Base-by-base conservation (phyloP, 176 grass and related monocot genomes). In the Olyra latifolia region DNA sequence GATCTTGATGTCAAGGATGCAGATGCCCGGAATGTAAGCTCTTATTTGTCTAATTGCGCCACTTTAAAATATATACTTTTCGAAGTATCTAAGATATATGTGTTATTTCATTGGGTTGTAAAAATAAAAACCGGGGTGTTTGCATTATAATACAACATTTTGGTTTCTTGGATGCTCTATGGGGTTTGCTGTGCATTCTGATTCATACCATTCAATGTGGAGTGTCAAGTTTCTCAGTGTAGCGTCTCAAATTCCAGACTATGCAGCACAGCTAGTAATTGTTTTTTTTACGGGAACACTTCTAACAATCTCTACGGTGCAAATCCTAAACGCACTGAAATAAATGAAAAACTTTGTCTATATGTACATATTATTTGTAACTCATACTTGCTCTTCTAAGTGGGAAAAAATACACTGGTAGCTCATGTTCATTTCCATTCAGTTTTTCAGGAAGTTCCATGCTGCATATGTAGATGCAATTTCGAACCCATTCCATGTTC, bases 371-470 rank as follows among this genome's bases (percentile, higher is more conserved):
- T 53, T 29, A 27, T 38, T 32, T 73, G 10, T 54, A 42, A 24
- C 13, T 41, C 3, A 45, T 74, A 60, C 47, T 79, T 65, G 52
- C 10, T n/a, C 53, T 67, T 1, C 8, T 81, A 58, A 32, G 48
- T 1, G 5, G 6, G 22, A 38, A 78, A 71, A 41, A 35, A 35
- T 35, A 61, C 19, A 47, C 12, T 8, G 3, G 5, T 30, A 14
- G 16, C 52, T 84, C 23, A 84, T 28, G 6, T 43, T 17, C 39
- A 56, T 80, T 2, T 64, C 14, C 2, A 17, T 73, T 79, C 81
- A 99, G 97, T 99, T 99, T 80, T 99, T 96, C 78, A 91, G 89
- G 88, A 99, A 91, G 85, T 99, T 99, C 76, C 93, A 99, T 53
- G 91, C 93, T 0, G 93, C 93, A 27, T 93, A 96, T 40, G 91